A percentile compares a stretch with the other conserved stretches of the same genome.
Evolutionary conservation across 192 early-diverging fungal species (phyloP).

Genomic region (Coemansia erecta): DNA sequence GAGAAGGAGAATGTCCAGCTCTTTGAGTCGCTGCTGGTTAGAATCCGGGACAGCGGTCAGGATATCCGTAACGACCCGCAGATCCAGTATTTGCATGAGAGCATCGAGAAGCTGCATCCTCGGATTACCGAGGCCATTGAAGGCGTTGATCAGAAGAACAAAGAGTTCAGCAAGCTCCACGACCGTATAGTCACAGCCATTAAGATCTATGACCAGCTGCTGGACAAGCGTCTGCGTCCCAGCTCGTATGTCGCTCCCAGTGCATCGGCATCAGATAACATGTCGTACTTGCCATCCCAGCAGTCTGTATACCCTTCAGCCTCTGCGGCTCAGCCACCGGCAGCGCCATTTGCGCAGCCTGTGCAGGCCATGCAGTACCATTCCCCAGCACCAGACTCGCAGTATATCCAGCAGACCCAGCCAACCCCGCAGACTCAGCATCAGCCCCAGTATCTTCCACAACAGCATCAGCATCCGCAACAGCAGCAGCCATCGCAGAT

Average conservation of each 20-base stretch:
- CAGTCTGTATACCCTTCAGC: slow-evolving; percentile 41
- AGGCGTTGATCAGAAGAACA: slow-evolving; percentile 76
- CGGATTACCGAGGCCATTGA: slow-evolving; percentile 75
- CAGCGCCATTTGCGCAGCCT: slow-evolving; percentile 28
- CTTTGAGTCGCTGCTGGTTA: slow-evolving; percentile 83
- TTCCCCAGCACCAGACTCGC: slow-evolving; percentile 3
- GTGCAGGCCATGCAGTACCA: slow-evolving; percentile 27
- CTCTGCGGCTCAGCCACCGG: slow-evolving; percentile 12
- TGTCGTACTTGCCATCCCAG: slow-evolving; percentile 23
- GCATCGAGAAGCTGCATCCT: slow-evolving; percentile 82
- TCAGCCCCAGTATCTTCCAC: slow-evolving; percentile 28
- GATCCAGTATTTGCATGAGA: slow-evolving; percentile 79
- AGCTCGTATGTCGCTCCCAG: slow-evolving; percentile 26
- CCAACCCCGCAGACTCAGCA: slow-evolving; percentile 27
- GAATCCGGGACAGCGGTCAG: slow-evolving; percentile 75
- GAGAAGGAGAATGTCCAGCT: slow-evolving; percentile 90
- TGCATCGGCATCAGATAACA: slow-evolving; percentile 13
- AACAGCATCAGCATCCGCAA: slow-evolving; percentile 19
- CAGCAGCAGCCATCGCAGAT: slow-evolving; percentile 20
- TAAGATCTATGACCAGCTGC: slow-evolving; percentile 81
- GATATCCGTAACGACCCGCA: slow-evolving; percentile 75
- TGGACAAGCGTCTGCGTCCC: slow-evolving; percentile 71
- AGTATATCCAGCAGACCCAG: slow-evolving; percentile 11
- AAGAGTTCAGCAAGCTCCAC: slow-evolving; percentile 72
- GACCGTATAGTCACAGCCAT: slow-evolving; percentile 79